Base-by-base conservation (phyloP, 306 rosid genomes). In the Quercus ilex region DNA sequence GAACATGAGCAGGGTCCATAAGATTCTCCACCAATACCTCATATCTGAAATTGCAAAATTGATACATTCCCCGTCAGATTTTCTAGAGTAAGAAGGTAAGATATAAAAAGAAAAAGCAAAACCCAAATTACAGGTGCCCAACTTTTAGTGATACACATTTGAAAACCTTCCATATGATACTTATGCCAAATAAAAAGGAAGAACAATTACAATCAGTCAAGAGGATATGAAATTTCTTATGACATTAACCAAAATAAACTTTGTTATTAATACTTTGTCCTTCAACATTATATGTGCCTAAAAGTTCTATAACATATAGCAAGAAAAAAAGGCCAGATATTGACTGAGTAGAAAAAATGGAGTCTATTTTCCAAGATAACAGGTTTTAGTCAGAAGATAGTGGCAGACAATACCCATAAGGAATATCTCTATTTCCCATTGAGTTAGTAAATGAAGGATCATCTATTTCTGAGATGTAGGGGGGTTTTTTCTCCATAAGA, bases 1-100 rank as follows among this genome's bases (percentile, higher is more conserved):
- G 90, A 86, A 90, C 90, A 82, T 93, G 98, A 57, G 98, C 84
- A 83, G 98, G 99, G 82, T 91, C 97, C 98, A 91, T 90, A 53
- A 91, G 98, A 85, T 95, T 95, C 82, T 95, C 99, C 52, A 88
- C 87, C 91, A 95, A 80, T 56, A 93, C 85, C 81, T 95, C 99
- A 55, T 95, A 95, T 83, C 99, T 95, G 88, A 71, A 90, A 86
- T 78, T 71, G 72, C 79, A 78, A 62, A 55, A 28, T 31, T 58
- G 63, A 67, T 73, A 62, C 67, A 15, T 69, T 84, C 19, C 30
- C 52, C 0, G 19, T 67, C 26, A 67, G 6, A 4, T 19, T 15
- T 35, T 23, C 25, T 33, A n/a, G 52, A 35, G 49, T 19, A 67
- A 67, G 38, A 2, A 67, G 49, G 52, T 35, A n/a, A 67, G 38